Base-by-base conservation (phyloP, 805 yeast species). In the Suhomyces emberorum region DNA sequence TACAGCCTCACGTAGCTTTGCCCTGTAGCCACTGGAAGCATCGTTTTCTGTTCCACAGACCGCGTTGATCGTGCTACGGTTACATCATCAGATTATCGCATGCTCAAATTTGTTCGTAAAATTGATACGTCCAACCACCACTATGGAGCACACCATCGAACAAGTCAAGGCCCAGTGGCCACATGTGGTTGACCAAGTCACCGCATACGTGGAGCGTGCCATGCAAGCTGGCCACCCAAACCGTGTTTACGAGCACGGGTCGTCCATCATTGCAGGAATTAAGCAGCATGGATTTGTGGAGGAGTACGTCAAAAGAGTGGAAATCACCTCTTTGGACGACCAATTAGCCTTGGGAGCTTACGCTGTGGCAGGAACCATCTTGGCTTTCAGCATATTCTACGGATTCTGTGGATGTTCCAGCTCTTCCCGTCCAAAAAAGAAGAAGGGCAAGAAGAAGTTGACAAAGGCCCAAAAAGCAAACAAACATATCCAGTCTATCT, bases 391-490 rank as follows among this genome's bases (percentile, higher is more conserved):
- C 7, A 23, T 14, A 5, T 23, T 23, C 6, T 23, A 23, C 26
- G 5, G 12, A 7, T 23, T 23, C 6, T 23, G n/a, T 14, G 5
- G 12, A 5, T 5, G 6, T 7, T 23, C n/a, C 14, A 5, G 14
- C 14, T 11, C 14, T 11, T 5, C 26, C n/a, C 26, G 17, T 7
- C 15, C 36, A 21, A 43, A 40, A 20, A 46, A 50, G 39, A 51
- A 53, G 41, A 48, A 49, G 45, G 53, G 55, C 45, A 64, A 61
- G 54, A 65, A 63, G 59, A 65, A 57, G 49, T 47, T 54, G 18
- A 47, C 63, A 23, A 63, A 59, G 48, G 70, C 71, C 10, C 70
- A 63, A 45, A 59, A 51, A 51, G 62, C 69, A 32, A 68, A 68
- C 46, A 49, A 48, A 38, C 57, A 61, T 28, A 67, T 68, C 39